Evolutionary conservation across 768 basidiomycete species (phyloP), one percentile per base, ranked within the genome.

Genomic region (Chalciporus chontae): DNA sequence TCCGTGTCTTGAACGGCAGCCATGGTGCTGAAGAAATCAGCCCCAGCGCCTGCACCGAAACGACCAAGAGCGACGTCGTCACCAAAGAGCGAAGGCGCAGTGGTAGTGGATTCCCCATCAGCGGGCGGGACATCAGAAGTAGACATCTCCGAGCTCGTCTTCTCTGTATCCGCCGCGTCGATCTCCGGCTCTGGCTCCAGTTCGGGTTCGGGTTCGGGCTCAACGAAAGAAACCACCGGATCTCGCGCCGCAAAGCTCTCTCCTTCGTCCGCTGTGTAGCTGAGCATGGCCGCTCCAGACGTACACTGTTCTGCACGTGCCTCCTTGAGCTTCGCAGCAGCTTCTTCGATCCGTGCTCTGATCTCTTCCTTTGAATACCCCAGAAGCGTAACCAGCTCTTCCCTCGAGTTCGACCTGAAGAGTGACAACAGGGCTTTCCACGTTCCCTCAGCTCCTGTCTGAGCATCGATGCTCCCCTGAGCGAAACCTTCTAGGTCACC

Each of bases 301-400:
- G 49, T 40, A 11, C 71, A 5, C 36, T 51, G 56, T 32, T 57
- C 63, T n/a, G 31, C 40, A 18, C 47, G 69, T 1, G 73, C 57
- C 13, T 73, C 72, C 58, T 85, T 85, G 56, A 93, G 72, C 45
- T 81, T 86, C 40, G 86, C 81, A 40, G 94, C 80, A 10, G 93
- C 92, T 54, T 90, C 85, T 9, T 83, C 81, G 15, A 97, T 90
- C 53, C 85, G 85, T 4, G 75, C 70, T 2, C 82, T 83, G 15
- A 96, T 80, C 55, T 94, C 91, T 9, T 78, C 80, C 68, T 95
- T 94, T 3, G 92, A 94, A 68, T 94, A 97, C 0, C 94, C 95
- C 13, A 99, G 77, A 1, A 97, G 70, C 2, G 85, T 86, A 43
- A 98, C 85, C 5, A 98, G 75, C 68, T 97, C 93, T 23, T 94